Evolutionary conservation across 2,329 filamentous ascomycete species (phyloP), one percentile per base, ranked within the genome.

Genomic region (Ophiosphaerella narmari): DNA sequence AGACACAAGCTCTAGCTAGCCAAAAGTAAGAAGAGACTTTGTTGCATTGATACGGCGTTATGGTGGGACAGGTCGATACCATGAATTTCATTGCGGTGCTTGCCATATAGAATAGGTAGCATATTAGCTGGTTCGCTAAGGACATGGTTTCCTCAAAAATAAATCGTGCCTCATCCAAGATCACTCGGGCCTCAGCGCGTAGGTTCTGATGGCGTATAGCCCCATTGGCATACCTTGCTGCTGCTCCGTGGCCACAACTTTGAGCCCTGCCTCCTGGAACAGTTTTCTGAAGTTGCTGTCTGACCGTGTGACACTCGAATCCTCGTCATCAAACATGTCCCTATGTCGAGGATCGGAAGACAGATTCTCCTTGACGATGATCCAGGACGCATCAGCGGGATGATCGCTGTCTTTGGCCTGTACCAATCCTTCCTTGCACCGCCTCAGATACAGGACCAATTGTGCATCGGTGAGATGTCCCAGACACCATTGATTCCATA

Each of bases 401-500:
- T 75, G 76, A 0, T 70, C 59, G 24, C 14, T 71, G 46, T 40
- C 70, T 61, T 53, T 51, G 32, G 55, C 50, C 18, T 63, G 60
- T 13, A 58, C 69, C 18, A 88, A 62, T 0, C 77, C 77, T 0
- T 71, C 60, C 40, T 79, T 81, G 68, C 89, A 89, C 23, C 83
- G 78, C 48, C 75, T 61, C 13, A 97, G 73, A 64, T 87, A 96
- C 2, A 75, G 76, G 1, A 88, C 77, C 4, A 97, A 69, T 69
- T 95, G 85, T 7, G 73, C 74, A 67, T 96, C 91, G 0, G 83
- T 91, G 46, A 96, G 76, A 71, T 97, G 88, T 21, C 90, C 88
- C 7, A 93, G 74, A 72, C 91, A 97, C 91, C 92, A 96, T 73
- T 97, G 92, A 44, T 84, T 87, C 90, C 90, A 96, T 53, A 97